phyloP scores from a whole-genome alignment of 2,329 filamentous ascomycete genomes.

The Aspergillus brasiliensis region DNA sequence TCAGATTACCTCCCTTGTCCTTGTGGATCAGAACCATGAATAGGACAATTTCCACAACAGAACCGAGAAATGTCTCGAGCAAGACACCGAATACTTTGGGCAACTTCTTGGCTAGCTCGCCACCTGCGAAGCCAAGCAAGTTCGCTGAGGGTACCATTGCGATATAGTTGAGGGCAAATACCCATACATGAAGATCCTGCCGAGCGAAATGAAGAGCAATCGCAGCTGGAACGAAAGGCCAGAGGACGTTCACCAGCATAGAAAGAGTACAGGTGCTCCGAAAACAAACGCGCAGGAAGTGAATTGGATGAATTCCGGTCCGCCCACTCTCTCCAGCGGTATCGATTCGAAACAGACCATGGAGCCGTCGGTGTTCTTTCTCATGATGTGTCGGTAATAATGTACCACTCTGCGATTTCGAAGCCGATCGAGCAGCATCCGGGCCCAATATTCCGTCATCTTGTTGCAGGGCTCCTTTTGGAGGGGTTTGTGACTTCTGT shows the following conservation, averaged over 20 bases:
- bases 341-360: conserved; percentile 37
- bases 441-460: conserved; percentile 9
- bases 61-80: conserved; percentile 63
- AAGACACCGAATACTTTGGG: conserved; percentile 64
- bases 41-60: conserved; percentile 77
- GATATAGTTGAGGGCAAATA: conserved; percentile 72
- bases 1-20: conserved; percentile 48
- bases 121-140: conserved; percentile 72
- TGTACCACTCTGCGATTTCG: conserved; percentile 14
- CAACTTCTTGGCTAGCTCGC: conserved; percentile 72
- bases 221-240: conserved; percentile 73
- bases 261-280: conserved; percentile 66
- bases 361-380: conserved; percentile 18
- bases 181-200: conserved; percentile 60
- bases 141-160: conserved; percentile 79
- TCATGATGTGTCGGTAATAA: conserved; percentile 32
- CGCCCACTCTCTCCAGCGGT: conserved; percentile 68
- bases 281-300: conserved; percentile 66
- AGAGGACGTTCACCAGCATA: conserved; percentile 68
- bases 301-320: conserved; percentile 62
- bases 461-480: conserved; percentile 8
- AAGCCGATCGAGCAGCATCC: conserved; percentile 17
- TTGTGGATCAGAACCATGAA: conserved; percentile 73
- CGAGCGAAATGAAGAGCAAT: conserved; percentile 64
- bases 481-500: conserved; percentile 8